Percentiles rank a stretch among this genome's conserved stretches.
phyloP scores from a whole-genome alignment of 371 early-diverging fungal species.

The Entomophthora muscae region DNA sequence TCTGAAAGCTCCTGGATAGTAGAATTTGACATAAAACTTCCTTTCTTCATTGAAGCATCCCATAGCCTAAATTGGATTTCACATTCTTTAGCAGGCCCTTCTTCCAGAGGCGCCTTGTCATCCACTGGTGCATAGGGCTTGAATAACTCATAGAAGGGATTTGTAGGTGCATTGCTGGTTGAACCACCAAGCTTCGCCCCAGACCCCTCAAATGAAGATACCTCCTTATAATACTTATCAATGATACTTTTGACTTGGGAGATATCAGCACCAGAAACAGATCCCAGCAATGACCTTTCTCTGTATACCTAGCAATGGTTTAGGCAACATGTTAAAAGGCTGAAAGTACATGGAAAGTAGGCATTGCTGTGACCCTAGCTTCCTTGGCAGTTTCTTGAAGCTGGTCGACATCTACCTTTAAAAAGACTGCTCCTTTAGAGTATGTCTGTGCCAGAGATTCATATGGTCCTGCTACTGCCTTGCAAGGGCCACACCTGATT shows the following conservation, averaged over 20 bases:
- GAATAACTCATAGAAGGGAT: background rate
- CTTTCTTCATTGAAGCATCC: background rate
- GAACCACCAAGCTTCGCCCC: conserved; percentile 7
- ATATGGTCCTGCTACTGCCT: conserved; percentile 7
- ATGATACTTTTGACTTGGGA: conserved; percentile 5
- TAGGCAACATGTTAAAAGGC: background rate
- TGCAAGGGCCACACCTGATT: conserved; percentile 11
- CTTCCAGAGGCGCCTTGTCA: background rate
- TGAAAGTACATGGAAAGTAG: conserved; percentile 6
- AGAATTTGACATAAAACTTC: background rate
- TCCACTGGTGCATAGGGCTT: background rate
- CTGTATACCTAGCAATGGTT: conserved; percentile 3
- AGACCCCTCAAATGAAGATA: conserved; percentile 5
- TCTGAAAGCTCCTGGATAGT: background rate
- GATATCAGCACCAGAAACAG: conserved; percentile 6
- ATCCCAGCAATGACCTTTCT: background rate
- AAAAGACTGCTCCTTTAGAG: conserved; percentile 8
- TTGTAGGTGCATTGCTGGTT: background rate
- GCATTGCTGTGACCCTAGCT: conserved; percentile 9
- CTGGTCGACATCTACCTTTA: conserved; percentile 11
- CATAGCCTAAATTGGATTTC: conserved; percentile 2
- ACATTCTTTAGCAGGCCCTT: background rate
- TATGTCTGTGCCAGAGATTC: conserved; percentile 5
- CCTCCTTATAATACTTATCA: conserved; percentile 3
- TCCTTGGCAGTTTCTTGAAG: background rate